phyloP scores from a whole-genome alignment of 176 grass and related monocot species.

The Oropetium thomaeum region DNA sequence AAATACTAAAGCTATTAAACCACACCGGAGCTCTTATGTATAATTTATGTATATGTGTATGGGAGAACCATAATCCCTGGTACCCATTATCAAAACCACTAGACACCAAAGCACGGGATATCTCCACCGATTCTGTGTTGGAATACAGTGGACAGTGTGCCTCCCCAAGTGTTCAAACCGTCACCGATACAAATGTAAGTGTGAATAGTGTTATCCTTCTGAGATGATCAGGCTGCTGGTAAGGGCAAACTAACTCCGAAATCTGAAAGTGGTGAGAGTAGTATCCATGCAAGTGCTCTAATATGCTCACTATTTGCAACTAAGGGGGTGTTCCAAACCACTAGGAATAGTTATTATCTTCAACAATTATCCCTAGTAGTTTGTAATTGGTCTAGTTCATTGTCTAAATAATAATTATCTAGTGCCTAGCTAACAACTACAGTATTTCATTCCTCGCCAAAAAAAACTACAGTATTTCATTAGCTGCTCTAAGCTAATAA shows the following conservation, averaged over 20 bases:
- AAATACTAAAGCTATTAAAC: not conserved
- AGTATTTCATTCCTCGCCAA: too few relatives aligned
- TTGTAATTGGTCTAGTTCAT: too few relatives aligned
- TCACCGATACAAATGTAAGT: not conserved
- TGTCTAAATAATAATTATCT: too few relatives aligned
- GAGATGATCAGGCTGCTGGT: conserved; percentile 2
- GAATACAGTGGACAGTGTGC: not conserved
- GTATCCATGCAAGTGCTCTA: not conserved
- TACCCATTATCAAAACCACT: not conserved
- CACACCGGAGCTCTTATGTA: not conserved
- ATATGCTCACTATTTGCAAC: not conserved
- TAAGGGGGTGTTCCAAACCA: too few relatives aligned
- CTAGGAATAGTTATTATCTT: too few relatives aligned
- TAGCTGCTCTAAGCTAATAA: too few relatives aligned
- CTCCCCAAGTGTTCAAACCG: not conserved
- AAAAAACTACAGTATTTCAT: too few relatives aligned
- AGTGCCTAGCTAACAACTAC: too few relatives aligned
- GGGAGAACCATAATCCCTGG: not conserved
- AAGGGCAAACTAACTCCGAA: not conserved
- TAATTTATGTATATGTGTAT: not conserved
- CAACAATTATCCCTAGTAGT: too few relatives aligned
- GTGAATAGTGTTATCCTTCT: not conserved
- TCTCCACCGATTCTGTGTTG: not conserved
- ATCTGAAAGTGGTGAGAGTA: not conserved
- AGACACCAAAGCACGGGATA: not conserved